Evolutionary conservation across 495 filamentous ascomycete species (phyloP).

Genomic region (Lichina pygmaea): DNA sequence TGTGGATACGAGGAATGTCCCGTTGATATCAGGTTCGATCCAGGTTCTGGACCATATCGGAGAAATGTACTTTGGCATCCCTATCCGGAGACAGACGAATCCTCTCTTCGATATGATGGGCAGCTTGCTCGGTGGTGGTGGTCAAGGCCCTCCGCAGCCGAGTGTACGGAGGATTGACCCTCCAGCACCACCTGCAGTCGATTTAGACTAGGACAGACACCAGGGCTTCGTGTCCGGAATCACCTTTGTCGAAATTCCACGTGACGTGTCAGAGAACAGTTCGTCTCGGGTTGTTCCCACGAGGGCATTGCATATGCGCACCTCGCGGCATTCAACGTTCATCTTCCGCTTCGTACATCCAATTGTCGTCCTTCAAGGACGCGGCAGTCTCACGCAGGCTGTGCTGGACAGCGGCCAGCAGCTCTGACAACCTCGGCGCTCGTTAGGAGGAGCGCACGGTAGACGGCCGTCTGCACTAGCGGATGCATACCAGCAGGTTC

Average conservation of each 20-base stretch:
- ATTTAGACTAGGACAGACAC: conserved; percentile 1
- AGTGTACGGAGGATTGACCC: conserved; percentile 17
- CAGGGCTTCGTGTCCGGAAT: too few species aligned
- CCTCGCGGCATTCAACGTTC: too few species aligned
- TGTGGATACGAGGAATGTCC: too few species aligned
- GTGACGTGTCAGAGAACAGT: too few species aligned
- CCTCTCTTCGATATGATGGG: conserved; percentile 96
- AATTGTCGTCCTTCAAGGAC: conserved; percentile 56
- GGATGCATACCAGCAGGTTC: conserved; percentile 36
- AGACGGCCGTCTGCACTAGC: not conserved
- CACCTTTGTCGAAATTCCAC: not conserved
- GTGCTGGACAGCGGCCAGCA: conserved; percentile 42
- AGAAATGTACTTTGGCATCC: conserved; percentile 95
- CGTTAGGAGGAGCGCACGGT: conserved; percentile 4
- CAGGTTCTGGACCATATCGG: conserved; percentile 52
- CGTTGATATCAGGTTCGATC: too few species aligned
- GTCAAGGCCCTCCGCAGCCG: conserved; percentile 13
- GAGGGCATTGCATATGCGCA: too few species aligned
- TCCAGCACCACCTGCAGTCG: conserved; percentile 3
- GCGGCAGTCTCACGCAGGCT: conserved; percentile 45
- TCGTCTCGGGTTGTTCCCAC: too few species aligned
- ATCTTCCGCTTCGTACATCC: conserved; percentile 64
- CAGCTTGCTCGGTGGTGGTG: conserved; percentile 57
- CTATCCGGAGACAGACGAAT: conserved; percentile 63
- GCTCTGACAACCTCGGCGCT: conserved; percentile 20